A percentile compares a stretch with the other conserved stretches of the same genome.
Evolutionary conservation across 176 grass and related monocot species (phyloP).

Genomic region (Carex pumila): DNA sequence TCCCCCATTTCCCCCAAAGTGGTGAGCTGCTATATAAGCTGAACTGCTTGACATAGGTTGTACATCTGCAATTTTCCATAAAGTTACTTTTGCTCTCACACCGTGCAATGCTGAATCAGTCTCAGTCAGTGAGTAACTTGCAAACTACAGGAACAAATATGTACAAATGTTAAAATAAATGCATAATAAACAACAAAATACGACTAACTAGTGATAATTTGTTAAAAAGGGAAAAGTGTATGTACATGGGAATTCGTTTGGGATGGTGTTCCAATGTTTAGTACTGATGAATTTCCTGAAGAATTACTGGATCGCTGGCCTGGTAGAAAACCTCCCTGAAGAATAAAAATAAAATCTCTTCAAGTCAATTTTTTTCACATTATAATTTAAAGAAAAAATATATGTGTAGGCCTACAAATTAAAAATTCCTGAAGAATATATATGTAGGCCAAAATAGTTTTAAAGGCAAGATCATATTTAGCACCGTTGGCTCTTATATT

Average conservation of each 20-base stretch:
- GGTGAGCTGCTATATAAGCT: background rate
- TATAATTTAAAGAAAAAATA: too few species aligned
- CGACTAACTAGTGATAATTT: background rate
- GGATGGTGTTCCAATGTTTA: background rate
- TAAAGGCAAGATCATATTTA: too few species aligned
- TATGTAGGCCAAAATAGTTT: too few species aligned
- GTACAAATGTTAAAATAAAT: background rate
- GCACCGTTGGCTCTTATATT: too few species aligned
- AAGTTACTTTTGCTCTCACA: constrained; percentile 21
- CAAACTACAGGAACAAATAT: background rate
- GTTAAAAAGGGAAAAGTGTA: background rate
- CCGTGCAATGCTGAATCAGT: background rate
- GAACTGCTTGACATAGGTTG: background rate
- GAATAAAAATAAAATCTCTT: background rate
- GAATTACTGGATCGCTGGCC: background rate
- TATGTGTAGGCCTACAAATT: too few species aligned
- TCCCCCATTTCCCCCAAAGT: background rate
- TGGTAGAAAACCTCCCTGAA: background rate
- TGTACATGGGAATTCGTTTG: background rate
- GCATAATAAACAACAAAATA: background rate
- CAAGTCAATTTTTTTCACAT: too few species aligned
- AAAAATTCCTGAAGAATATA: too few species aligned
- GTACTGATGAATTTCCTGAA: background rate
- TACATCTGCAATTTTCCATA: constrained; percentile 6
- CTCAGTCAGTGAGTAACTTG: background rate